These are phyloP conservation scores for Podospora bellae-mahoneyi DNA, from an alignment of 495 filamentous ascomycete genomes.

Conservation along the genomic window DNA sequence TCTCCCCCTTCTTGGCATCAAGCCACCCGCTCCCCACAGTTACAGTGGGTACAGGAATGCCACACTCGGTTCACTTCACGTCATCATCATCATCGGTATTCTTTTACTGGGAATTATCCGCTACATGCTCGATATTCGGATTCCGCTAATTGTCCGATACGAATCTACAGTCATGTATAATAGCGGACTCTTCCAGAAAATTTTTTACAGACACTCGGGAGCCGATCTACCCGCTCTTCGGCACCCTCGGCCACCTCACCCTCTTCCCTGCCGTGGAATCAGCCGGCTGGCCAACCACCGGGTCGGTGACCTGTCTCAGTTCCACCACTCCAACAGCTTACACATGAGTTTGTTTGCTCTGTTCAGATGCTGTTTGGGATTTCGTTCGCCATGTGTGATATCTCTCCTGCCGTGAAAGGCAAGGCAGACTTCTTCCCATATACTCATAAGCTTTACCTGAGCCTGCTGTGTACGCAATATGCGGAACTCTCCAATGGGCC, in stretches of 20 bases:
- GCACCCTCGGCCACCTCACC: background rate
- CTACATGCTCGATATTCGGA: background rate
- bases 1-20: background rate
- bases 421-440: no score
- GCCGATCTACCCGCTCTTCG: background rate
- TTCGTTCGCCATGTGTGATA: background rate
- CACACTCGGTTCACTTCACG: background rate
- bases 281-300: background rate
- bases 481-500: no score
- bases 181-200: background rate
- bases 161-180: background rate
- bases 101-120: background rate
- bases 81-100: background rate
- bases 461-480: no score
- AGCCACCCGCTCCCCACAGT: background rate
- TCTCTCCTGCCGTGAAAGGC: no score
- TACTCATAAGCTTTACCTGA: no score
- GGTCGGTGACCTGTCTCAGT: background rate
- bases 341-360: background rate
- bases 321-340: background rate
- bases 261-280: background rate
- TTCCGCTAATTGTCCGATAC: background rate
- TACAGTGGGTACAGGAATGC: background rate
- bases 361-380: background rate
- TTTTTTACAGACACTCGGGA: background rate